These are phyloP conservation scores for Discostella stelligeroides DNA, from an alignment of 108 stramenopile genomes.

Conservation along the genomic window DNA sequence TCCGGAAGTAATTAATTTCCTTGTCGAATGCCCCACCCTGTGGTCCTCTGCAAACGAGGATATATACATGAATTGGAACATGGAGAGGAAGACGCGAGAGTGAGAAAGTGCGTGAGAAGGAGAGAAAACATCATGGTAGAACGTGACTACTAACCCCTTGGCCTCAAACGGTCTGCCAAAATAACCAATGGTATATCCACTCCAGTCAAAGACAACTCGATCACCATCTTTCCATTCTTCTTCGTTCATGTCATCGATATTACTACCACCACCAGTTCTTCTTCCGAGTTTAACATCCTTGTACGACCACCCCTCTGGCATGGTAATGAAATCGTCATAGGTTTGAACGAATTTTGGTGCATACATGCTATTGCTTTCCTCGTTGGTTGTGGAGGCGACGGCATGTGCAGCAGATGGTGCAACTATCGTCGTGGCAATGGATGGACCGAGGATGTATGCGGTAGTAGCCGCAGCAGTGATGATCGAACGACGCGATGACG, in stretches of 20 bases:
- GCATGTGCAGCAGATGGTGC: no score
- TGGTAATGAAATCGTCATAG: slow-evolving; percentile 71
- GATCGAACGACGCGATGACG: no score
- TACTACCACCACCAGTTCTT: no score
- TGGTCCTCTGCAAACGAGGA: slow-evolving; percentile 48
- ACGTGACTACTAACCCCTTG: slow-evolving; percentile 72
- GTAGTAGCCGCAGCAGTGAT: no score
- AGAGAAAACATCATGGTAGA: background rate
- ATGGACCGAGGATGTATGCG: no score
- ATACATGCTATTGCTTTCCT: slow-evolving; percentile 14
- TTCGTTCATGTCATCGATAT: slow-evolving; percentile 22
- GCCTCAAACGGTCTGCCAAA: slow-evolving; percentile 92
- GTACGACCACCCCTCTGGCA: slow-evolving; percentile 67
- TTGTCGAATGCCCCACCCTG: slow-evolving; percentile 93
- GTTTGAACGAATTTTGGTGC: slow-evolving; percentile 72
- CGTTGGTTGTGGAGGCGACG: slow-evolving; percentile 10
- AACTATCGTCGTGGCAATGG: no score
- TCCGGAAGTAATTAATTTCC: slow-evolving; percentile 79
- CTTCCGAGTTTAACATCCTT: slow-evolving; percentile 73
- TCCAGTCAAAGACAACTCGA: slow-evolving; percentile 95
- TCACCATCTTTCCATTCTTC: slow-evolving; percentile 55
- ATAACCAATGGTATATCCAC: slow-evolving; percentile 95
- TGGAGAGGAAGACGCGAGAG: no score
- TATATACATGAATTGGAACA: no score
- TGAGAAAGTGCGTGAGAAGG: background rate